phyloP scores from a whole-genome alignment of 129 eudicot genomes.

The Ambrosia trifida region DNA sequence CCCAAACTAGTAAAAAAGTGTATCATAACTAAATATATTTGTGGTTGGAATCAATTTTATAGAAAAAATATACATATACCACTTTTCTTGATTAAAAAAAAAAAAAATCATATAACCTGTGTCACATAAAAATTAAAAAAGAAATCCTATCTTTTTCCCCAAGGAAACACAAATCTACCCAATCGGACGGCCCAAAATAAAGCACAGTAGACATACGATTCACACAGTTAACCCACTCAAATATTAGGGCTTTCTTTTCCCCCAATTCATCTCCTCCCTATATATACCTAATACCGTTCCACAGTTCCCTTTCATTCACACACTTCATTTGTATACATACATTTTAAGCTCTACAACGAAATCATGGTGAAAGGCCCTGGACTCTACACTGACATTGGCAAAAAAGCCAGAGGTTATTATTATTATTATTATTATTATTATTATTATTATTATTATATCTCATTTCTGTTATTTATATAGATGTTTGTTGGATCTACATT shows the following conservation, averaged over 20 bases:
- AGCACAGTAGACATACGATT: neutral
- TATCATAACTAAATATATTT: too few relatives aligned
- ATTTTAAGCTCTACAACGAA: conserved; percentile 21
- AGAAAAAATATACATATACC: too few relatives aligned
- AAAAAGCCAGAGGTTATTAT: conserved; percentile 63
- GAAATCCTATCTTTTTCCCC: conserved; percentile 13
- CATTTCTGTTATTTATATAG: neutral
- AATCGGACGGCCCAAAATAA: conserved; percentile 23
- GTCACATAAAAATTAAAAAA: neutral
- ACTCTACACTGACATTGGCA: conserved; percentile 85
- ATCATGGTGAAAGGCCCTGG: conserved; percentile 93
- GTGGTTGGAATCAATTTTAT: too few relatives aligned
- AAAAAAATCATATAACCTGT: too few relatives aligned
- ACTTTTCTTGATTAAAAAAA: too few relatives aligned
- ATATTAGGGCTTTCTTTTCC: conserved; percentile 47
- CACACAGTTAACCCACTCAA: conserved; percentile 19
- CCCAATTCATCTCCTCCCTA: conserved; percentile 22
- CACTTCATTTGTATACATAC: conserved; percentile 2
- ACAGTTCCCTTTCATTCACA: conserved; percentile 11
- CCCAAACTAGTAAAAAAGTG: too few relatives aligned
- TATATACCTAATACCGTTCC: neutral
- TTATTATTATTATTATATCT: neutral
- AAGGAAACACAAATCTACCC: neutral
- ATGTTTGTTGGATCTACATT: conserved; percentile 7
- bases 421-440: neutral